A percentile compares a stretch with the other conserved stretches of the same genome.
These are phyloP conservation scores for Coprinopsis strossmayeri DNA, from an alignment of 768 basidiomycete genomes.

Conservation along the genomic window DNA sequence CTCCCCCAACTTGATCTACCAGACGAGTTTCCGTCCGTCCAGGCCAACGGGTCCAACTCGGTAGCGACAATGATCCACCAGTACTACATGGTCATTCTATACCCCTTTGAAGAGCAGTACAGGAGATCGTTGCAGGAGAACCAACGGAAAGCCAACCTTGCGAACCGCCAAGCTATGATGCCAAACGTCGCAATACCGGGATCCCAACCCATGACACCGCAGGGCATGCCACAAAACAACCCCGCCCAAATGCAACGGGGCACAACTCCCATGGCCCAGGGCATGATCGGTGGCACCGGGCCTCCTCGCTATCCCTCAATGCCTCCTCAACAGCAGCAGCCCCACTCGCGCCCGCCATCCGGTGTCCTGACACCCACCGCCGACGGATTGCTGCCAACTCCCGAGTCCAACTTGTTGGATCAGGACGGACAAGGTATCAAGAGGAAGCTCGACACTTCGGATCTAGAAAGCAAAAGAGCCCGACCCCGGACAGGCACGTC, in stretches of 20 bases:
- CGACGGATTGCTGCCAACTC: constrained; percentile 3
- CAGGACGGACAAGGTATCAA: constrained; percentile 62
- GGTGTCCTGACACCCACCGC: constrained; percentile 6
- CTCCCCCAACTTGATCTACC: constrained; percentile 55
- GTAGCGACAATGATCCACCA: constrained; percentile 47
- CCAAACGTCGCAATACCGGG: constrained; percentile 21
- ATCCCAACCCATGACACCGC: constrained; percentile 17
- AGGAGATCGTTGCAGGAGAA: constrained; percentile 55
- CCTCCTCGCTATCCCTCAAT: constrained; percentile 5
- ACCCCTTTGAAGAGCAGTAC: constrained; percentile 69
- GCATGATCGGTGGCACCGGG: constrained; percentile 3
- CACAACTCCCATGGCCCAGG: constrained; percentile 8
- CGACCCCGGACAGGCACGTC: constrained; percentile 66
- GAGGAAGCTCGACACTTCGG: constrained; percentile 63
- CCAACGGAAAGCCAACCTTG: constrained; percentile 46
- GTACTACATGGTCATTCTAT: constrained; percentile 56
- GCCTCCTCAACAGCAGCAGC: constrained; percentile 10
- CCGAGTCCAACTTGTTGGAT: constrained; percentile 42
- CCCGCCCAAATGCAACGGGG: constrained; percentile 20
- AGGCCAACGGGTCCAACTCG: constrained; percentile 39
- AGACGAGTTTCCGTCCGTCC: constrained; percentile 42
- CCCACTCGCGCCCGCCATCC: constrained; percentile 11
- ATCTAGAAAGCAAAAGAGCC: constrained; percentile 60
- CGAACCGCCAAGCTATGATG: constrained; percentile 31
- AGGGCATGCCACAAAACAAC: constrained; percentile 13